These are phyloP conservation scores for Cercospora janseana DNA, from an alignment of 2,329 filamentous ascomycete genomes.

Conservation along the genomic window DNA sequence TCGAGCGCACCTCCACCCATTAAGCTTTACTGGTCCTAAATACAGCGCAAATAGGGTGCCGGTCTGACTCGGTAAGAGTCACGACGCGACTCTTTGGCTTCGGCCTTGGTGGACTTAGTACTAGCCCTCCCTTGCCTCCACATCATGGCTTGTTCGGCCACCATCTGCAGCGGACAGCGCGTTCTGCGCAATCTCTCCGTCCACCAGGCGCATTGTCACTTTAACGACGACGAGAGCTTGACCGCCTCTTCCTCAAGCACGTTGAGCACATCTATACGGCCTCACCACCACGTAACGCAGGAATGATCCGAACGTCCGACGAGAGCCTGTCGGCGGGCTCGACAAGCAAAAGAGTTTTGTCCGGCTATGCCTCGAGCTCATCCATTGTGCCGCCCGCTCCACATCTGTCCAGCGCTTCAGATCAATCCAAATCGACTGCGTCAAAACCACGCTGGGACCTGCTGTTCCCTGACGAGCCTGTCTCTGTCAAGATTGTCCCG, in stretches of 20 bases:
- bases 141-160: conserved; percentile 1
- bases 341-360: background rate
- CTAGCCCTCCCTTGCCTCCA: conserved; percentile 11
- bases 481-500: conserved; percentile 13
- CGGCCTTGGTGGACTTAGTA: too few species aligned
- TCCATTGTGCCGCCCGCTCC: conserved; percentile 1
- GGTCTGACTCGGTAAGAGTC: conserved; percentile 4
- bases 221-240: background rate
- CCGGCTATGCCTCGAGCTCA: conserved; percentile 5
- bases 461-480: conserved; percentile 5
- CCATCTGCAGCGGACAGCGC: conserved; percentile 5
- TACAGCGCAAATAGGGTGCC: conserved; percentile 6
- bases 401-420: background rate
- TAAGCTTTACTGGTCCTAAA: conserved; percentile 10
- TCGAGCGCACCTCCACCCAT: background rate
- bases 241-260: conserved; percentile 1
- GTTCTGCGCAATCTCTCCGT: background rate
- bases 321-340: conserved; percentile 3
- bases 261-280: background rate
- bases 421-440: conserved; percentile 3
- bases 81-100: conserved; percentile 1
- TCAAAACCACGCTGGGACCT: conserved; percentile 12
- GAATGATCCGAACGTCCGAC: conserved; percentile 5
- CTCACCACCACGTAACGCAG: background rate
- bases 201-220: background rate